Evolutionary conservation across 352 stramenopile species (phyloP), one percentile per base, ranked within the genome.

Genomic region (Phytopythium cucurbitacearum): DNA sequence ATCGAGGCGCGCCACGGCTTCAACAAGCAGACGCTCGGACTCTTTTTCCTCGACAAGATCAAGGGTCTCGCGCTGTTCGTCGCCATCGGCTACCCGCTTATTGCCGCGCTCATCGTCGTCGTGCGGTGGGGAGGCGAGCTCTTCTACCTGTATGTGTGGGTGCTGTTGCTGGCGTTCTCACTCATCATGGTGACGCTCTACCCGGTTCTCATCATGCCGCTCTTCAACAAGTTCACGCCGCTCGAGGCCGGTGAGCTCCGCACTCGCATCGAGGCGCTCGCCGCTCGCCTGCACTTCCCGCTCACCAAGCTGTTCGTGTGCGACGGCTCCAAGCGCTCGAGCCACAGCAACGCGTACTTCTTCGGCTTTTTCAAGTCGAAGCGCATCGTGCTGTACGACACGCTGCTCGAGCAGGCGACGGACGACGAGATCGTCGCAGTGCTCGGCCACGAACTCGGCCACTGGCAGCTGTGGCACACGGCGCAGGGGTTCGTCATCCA

Each of bases 231-330:
- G 65, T 97, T 96, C 59, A 94, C 75, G 54, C 78, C 82, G 52
- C 62, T 97, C 8, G 76, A 85, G 42, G 76, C 94, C 37, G 94
- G 95, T n/a, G 66, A 80, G 21, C 75, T 99, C 43, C 96, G 97
- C 44, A 81, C 66, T 11, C 74, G 74, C 33, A 99, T 99, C 62
- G 96, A 98, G 58, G 76, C 78, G 28, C 67, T 99, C 32, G 96
- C 97, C 5, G 76, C 77, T 36, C 67, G 62, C 28, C 85, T 99
- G 32, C 52, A 84, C 7, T 99, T 98, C 64, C 97, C 97, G 36
- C 75, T 99, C 46, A 98, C 94, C 11, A 97, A 99, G 65, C 80
- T 99, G 37, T 99, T 98, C 67, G 90, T 98, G 7, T 97, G 97
- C 67, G 97, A 99, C 73, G 97, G 96, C 38, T 98, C 92, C 16